phyloP scores from a whole-genome alignment of 371 early-diverging fungal genomes.

The Basidiobolus meristosporus region DNA sequence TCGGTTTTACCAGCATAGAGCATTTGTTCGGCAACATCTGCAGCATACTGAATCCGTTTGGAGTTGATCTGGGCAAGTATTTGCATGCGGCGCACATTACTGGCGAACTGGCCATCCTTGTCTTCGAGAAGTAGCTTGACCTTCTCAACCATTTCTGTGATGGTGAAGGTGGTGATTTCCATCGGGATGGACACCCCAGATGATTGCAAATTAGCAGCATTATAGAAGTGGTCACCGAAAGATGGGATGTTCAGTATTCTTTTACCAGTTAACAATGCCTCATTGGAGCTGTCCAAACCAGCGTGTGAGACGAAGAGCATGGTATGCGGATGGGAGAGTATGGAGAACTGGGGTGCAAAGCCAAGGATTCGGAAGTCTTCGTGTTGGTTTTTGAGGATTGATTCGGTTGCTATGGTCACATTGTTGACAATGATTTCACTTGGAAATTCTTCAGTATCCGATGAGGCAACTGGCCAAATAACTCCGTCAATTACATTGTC shows the following conservation, averaged over 20 bases:
- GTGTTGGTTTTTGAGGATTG: not conserved
- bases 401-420: not conserved
- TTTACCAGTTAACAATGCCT: slow-evolving; percentile 9
- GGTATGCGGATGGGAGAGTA: slow-evolving; percentile 12
- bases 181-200: no score
- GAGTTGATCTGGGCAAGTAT: no score
- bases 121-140: no score
- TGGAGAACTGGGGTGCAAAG: slow-evolving; percentile 14
- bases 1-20: no score
- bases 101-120: no score
- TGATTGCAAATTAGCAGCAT: not conserved
- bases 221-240: slow-evolving; percentile 14
- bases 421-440: not conserved
- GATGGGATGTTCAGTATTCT: slow-evolving; percentile 13
- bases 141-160: no score
- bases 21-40: no score
- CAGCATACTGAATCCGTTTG: no score
- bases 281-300: slow-evolving; percentile 12
- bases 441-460: not conserved
- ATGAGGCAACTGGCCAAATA: slow-evolving; percentile 1
- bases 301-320: slow-evolving; percentile 14
- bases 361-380: not conserved
- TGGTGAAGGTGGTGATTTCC: no score
- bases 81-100: no score
- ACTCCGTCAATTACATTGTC: slow-evolving; percentile 2